Base-by-base conservation (phyloP, 192 early-diverging fungal species). In the Allomyces macrogynus region DNA sequence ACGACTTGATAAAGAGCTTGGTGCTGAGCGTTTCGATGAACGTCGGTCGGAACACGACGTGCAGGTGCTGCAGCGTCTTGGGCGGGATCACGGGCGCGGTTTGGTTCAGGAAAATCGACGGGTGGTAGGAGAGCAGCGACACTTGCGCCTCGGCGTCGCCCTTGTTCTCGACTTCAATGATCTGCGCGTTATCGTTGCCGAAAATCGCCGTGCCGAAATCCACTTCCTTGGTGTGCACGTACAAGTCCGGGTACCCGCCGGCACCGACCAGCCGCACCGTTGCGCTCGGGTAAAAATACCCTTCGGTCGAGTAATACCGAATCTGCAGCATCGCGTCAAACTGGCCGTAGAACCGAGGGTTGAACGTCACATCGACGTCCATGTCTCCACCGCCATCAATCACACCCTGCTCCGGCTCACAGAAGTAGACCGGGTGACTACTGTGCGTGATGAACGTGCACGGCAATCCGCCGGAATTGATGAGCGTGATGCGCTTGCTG, bases 121-220 rank as follows among this genome's bases (percentile, higher is more conserved):
- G 72, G 64, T 83, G 81, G 49, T 71, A 69, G 66, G 79, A 83
- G 22, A 44, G 73, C 65, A 81, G 78, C 20, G 76, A 62, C 23
- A 83, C 73, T 23, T 75, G 71, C 1, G 79, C 81, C 54, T 83
- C 81, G 16, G 81, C 81, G 5, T 70, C 66, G 0, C 81, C 81
- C 68, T 69, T 76, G 70, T 83, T 83, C 71, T 80, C 67, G 20
- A 83, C 75, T 9, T 32, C 42, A 12, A 83, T 73, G 1, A 69
- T 69, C 57, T 72, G 67, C 24, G 63, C 24, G 66, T 83, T 83
- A 22, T 65, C 69, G 18, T 67, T 76, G 62, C 71, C 72, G 64
- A 72, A 83, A 3, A 83, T 68, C 7, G 81, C 81, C 7, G 73
- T 77, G 8, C 78, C 78, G 65, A 83, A 83, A 65, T 83, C 81